Conservation (phyloP, 345 rosid genomes). For the Noccaea caerulescens region DNA sequence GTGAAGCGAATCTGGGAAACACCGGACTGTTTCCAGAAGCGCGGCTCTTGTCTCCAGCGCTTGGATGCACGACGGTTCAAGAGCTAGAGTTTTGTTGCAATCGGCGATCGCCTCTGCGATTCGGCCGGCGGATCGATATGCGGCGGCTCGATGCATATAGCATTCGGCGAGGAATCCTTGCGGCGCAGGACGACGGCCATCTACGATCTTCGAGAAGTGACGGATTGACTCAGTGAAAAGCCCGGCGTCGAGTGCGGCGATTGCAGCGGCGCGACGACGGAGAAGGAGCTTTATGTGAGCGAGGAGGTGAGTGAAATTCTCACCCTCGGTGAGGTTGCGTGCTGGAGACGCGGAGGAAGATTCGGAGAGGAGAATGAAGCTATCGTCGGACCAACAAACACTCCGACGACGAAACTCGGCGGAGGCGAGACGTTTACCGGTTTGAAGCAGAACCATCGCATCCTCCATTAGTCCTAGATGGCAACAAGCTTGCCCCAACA, state of each 20-base stretch:
- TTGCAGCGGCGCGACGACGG: conserved; percentile 86
- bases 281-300: conserved; percentile 81
- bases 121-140: conserved; percentile 72
- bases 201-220: conserved; percentile 86
- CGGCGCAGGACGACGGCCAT: conserved; percentile 84
- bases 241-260: conserved; percentile 89
- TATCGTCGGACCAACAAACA: conserved; percentile 86
- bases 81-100: conserved; percentile 88
- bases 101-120: conserved; percentile 88
- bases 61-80: conserved; percentile 76
- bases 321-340: conserved; percentile 55
- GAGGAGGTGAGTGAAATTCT: conserved; percentile 66
- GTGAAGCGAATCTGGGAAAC: conserved; percentile 87
- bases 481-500: conserved; percentile 91
- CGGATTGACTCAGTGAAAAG: conserved; percentile 83
- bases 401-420: conserved; percentile 95
- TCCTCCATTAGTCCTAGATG: conserved; percentile 96
- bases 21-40: conserved; percentile 76
- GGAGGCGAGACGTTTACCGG: conserved; percentile 86
- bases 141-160: conserved; percentile 80
- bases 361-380: conserved; percentile 61
- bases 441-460: conserved; percentile 91
- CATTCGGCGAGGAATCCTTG: conserved; percentile 92
- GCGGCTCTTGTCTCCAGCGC: conserved; percentile 92
- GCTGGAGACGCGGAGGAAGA: conserved; percentile 56